These are phyloP conservation scores for Xylaria digitata DNA, from an alignment of 2,329 filamentous ascomycete species.

Conservation along the genomic window DNA sequence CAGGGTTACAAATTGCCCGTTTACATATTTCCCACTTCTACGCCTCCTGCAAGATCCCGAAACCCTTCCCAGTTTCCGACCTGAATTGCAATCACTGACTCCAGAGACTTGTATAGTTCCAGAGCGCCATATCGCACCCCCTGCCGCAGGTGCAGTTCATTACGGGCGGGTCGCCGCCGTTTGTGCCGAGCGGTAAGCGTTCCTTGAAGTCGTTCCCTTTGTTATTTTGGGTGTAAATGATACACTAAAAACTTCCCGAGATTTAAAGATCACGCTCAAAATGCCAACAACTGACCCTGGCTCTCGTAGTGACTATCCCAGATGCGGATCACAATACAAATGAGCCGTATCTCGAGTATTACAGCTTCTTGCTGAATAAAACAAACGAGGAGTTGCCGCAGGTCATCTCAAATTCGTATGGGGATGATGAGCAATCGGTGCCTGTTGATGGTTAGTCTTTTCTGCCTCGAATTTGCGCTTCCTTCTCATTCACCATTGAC, in stretches of 20 bases:
- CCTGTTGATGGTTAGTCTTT: conserved; percentile 50
- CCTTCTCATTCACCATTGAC: not conserved
- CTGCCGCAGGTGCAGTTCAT: conserved; percentile 34
- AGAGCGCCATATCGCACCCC: conserved; percentile 33
- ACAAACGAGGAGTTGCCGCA: conserved; percentile 59
- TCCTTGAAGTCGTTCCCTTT: too few species aligned
- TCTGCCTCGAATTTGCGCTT: not conserved
- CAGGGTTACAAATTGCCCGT: too few species aligned
- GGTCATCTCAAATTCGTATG: conserved; percentile 70
- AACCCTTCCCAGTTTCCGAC: too few species aligned
- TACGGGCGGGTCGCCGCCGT: conserved; percentile 41
- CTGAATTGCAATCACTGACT: too few species aligned
- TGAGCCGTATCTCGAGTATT: conserved; percentile 72
- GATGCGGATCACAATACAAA: conserved; percentile 61
- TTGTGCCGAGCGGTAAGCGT: conserved; percentile 24
- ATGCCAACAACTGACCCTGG: too few species aligned
- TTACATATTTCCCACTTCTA: too few species aligned
- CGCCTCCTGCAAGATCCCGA: too few species aligned
- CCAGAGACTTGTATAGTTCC: not conserved
- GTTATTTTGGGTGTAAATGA: too few species aligned
- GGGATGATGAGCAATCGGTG: conserved; percentile 67
- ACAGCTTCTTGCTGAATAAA: conserved; percentile 65
- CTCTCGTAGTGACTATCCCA: conserved; percentile 13
- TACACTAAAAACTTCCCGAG: too few species aligned
- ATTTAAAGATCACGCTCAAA: too few species aligned